A percentile compares a stretch with the other conserved stretches of the same genome.
Evolutionary conservation across 179 eudicot species (phyloP).

Genomic region (Corrigiola litoralis): DNA sequence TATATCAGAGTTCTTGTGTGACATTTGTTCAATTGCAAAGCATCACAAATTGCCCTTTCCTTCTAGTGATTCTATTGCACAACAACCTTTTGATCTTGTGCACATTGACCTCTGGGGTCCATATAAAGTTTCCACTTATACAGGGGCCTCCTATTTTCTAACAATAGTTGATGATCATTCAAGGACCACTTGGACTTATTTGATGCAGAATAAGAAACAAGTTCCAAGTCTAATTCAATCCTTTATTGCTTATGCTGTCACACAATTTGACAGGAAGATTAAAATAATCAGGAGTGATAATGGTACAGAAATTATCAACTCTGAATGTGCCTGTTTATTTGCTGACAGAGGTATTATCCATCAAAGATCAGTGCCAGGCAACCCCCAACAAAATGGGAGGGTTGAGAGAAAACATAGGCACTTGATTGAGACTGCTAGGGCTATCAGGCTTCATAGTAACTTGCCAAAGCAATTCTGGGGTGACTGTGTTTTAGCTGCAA

Average conservation of each 20-base stretch:
- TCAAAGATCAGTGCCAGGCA: background rate
- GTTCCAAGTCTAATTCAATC: background rate
- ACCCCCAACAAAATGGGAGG: background rate
- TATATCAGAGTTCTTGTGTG: background rate
- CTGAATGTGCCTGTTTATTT: background rate
- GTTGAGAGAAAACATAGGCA: background rate
- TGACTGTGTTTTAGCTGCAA: background rate
- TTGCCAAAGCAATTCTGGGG: slow-evolving; percentile 7
- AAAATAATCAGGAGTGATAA: background rate
- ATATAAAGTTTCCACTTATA: background rate
- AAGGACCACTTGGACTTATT: background rate
- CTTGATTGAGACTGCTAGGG: background rate
- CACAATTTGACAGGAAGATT: background rate
- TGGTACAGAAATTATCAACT: background rate
- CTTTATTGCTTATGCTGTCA: background rate
- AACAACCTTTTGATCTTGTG: background rate
- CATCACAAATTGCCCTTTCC: background rate
- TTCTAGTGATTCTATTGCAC: background rate
- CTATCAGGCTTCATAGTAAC: background rate
- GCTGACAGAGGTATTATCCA: background rate
- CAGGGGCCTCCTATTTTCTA: background rate
- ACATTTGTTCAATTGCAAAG: background rate
- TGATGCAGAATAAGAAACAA: background rate
- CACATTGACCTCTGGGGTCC: slow-evolving; percentile 11
- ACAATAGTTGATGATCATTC: background rate